Evolutionary conservation across 2,329 filamentous ascomycete species (phyloP).

Genomic region (Hirsutella thompsonii): DNA sequence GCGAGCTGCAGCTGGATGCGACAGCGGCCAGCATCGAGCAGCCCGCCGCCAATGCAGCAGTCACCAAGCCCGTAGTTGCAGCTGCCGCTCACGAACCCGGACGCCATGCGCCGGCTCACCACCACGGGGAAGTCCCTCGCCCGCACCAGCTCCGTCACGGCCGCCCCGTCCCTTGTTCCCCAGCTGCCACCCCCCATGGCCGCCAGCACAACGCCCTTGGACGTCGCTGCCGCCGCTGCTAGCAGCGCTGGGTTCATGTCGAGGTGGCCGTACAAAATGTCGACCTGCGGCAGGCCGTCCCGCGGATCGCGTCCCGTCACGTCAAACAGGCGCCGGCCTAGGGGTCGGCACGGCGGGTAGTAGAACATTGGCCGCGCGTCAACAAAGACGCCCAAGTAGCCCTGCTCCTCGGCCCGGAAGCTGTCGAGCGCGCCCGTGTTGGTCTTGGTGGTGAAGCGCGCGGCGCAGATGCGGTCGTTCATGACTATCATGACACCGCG

Average conservation of each 20-base stretch:
- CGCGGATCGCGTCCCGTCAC: constrained; percentile 14
- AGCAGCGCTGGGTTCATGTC: constrained; percentile 35
- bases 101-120: constrained; percentile 35
- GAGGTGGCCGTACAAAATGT: constrained; percentile 43
- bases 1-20: constrained; percentile 36
- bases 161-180: constrained; percentile 22
- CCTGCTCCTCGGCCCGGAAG: constrained; percentile 44
- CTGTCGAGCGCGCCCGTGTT: constrained; percentile 51
- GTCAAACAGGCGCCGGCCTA: constrained; percentile 30
- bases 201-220: constrained; percentile 40
- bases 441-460: constrained; percentile 47
- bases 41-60: constrained; percentile 26
- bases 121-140: constrained; percentile 33
- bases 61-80: constrained; percentile 14
- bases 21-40: constrained; percentile 42
- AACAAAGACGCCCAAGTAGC: constrained; percentile 44
- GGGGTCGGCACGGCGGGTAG: constrained; percentile 35
- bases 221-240: constrained; percentile 29
- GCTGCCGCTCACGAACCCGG: constrained; percentile 35
- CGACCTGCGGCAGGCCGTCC: constrained; percentile 35
- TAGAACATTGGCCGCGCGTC: constrained; percentile 47
- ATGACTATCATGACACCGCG: constrained; percentile 47
- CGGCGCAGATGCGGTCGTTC: constrained; percentile 45
- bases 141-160: constrained; percentile 29
- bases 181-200: constrained; percentile 41